Evolutionary conservation across 2,329 filamentous ascomycete genomes (phyloP), one percentile per base, ranked within the genome.

Genomic region (Tricladium varicosporioides): DNA sequence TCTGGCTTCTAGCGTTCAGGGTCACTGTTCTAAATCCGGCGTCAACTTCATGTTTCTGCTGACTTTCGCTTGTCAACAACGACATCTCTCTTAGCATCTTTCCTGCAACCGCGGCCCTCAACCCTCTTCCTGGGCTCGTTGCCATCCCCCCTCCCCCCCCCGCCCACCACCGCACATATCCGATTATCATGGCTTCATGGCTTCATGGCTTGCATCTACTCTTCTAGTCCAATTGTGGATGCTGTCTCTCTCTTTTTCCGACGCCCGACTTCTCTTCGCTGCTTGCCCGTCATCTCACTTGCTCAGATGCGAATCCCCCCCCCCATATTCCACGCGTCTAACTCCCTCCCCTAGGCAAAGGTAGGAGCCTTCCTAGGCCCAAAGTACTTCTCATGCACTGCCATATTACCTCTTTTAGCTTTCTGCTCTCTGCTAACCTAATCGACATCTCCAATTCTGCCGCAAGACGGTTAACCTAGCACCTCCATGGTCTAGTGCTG

Each of bases 391-490:
- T 22, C 47, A 42, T 53, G 59, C 59, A 53, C 57, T 44, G 60
- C 56, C 56, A 57, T 56, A 51, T 43, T 61, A 56, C 48, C 32
- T 51, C 57, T 46, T 57, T 57, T 61, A 51, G 52, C 43, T 56
- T 43, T 48, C 46, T 48, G 18, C 50, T 54, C 14, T 27, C 22
- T 27, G 44, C 50, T 51, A 51, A 51, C 58, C 56, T 53, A 19
- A 33, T 47, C 47, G 19, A 54, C 52, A 44, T 43, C 27, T n/a
- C 36, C n/a, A 40, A 10, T 40, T 11, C 36, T 40, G 36, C 36
- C 36, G 36, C n/a, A 11, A 40, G 36, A n/a, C 36, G 5, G n/a
- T 11, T 10, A 10, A 40, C 11, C 36, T 40, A 22, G 43, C 43
- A 46, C 11, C 5, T 11, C 18, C 27, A 50, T 44, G 50, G 47